A percentile compares a stretch with the other conserved stretches of the same genome.
phyloP scores from a whole-genome alignment of 805 yeast species.

The Isabelozyma rhagii region DNA sequence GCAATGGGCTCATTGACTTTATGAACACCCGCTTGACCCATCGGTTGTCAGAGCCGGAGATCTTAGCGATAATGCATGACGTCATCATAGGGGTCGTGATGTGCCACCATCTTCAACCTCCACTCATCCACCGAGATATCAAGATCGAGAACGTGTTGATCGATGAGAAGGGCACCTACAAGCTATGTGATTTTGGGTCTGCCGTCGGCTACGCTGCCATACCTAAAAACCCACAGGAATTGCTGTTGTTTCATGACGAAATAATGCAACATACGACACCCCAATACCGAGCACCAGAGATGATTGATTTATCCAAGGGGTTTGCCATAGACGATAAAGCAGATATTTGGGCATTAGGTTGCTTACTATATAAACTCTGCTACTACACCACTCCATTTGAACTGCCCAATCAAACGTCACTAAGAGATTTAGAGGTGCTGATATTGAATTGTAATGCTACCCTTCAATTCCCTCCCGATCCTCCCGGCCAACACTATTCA shows the following conservation, averaged over 20 bases:
- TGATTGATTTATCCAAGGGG: slow-evolving; percentile 84
- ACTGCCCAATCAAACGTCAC: slow-evolving; percentile 31
- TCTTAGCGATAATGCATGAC: slow-evolving; percentile 65
- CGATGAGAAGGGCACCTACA: slow-evolving; percentile 64
- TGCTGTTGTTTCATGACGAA: slow-evolving; percentile 76
- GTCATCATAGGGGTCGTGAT: slow-evolving; percentile 71
- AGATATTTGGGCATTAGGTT: slow-evolving; percentile 97
- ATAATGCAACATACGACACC: slow-evolving; percentile 90
- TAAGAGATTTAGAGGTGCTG: slow-evolving; percentile 51
- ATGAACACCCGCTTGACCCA: slow-evolving; percentile 71
- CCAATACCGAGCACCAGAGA: slow-evolving; percentile 93
- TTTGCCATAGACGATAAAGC: slow-evolving; percentile 86
- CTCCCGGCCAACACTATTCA: slow-evolving; percentile 47
- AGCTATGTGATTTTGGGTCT: slow-evolving; percentile 93
- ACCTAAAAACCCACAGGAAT: slow-evolving; percentile 72
- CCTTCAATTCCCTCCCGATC: slow-evolving; percentile 45
- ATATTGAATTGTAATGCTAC: slow-evolving; percentile 56
- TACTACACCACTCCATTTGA: slow-evolving; percentile 89
- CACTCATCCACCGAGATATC: slow-evolving; percentile 74
- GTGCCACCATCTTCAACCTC: slow-evolving; percentile 71
- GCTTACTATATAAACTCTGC: slow-evolving; percentile 84
- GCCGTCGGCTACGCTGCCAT: slow-evolving; percentile 61
- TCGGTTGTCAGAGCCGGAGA: slow-evolving; percentile 65
- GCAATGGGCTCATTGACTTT: slow-evolving; percentile 73
- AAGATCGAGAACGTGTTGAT: slow-evolving; percentile 93